Evolutionary conservation across 1,284 basidiomycete genomes (phyloP).

Genomic region (Fistulinella staudtii): DNA sequence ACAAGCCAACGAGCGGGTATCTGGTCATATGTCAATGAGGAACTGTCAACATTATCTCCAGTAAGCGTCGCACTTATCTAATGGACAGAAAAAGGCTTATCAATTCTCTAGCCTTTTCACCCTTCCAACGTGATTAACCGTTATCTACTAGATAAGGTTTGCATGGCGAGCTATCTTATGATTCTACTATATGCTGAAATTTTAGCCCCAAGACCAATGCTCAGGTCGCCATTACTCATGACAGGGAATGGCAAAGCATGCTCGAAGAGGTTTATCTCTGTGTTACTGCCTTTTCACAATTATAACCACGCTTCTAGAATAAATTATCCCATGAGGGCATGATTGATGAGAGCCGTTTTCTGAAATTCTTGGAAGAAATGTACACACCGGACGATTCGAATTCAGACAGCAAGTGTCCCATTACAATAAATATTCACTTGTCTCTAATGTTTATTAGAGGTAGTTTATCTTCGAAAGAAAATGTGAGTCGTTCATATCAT

Average conservation of each 20-base stretch:
- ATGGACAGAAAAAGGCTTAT: too few relatives aligned
- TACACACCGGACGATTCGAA: not conserved
- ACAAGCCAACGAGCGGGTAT: too few relatives aligned
- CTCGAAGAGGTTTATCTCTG: not conserved
- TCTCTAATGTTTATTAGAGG: not conserved
- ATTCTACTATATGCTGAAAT: not conserved
- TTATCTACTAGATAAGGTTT: not conserved
- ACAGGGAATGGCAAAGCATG: not conserved
- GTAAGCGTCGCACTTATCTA: too few relatives aligned
- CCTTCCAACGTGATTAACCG: conserved; percentile 6
- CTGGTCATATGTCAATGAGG: too few relatives aligned
- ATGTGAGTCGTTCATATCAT: not conserved
- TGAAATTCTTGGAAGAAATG: not conserved
- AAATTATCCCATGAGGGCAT: not conserved
- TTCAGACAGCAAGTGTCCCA: not conserved
- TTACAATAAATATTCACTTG: not conserved
- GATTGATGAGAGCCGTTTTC: not conserved
- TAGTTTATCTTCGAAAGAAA: not conserved
- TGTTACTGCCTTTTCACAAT: not conserved
- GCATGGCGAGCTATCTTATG: not conserved
- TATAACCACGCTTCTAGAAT: not conserved
- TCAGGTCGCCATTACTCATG: not conserved
- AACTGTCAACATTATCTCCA: too few relatives aligned
- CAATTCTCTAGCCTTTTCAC: not conserved
- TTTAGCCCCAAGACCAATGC: not conserved